A percentile compares a stretch with the other conserved stretches of the same genome.
phyloP scores from a whole-genome alignment of 306 rosid genomes.

The Glycine soja region DNA sequence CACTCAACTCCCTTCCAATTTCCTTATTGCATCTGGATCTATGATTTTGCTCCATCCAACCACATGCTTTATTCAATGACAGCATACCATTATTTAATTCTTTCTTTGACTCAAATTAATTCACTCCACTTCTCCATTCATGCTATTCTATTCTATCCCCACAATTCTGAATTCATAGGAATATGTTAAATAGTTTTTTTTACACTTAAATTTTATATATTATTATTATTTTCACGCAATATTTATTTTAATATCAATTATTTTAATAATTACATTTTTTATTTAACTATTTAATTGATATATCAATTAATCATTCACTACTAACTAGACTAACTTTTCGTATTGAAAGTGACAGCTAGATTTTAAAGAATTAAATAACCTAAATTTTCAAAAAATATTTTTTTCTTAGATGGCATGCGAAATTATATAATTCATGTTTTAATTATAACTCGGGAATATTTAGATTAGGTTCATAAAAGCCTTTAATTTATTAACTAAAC shows the following conservation, averaged over 20 bases:
- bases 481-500: background rate
- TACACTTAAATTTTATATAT: too few relatives aligned
- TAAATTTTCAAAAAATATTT: too few relatives aligned
- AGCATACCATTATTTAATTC: conserved; percentile 36
- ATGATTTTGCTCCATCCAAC: conserved; percentile 14
- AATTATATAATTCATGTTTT: background rate
- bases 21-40: conserved; percentile 39
- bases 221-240: too few relatives aligned
- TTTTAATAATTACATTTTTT: background rate
- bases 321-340: background rate
- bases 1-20: conserved; percentile 55
- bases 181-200: too few relatives aligned
- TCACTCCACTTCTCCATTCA: background rate
- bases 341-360: background rate
- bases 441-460: background rate
- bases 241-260: background rate
- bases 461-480: background rate
- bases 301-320: background rate
- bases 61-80: conserved; percentile 31
- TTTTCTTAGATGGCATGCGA: background rate
- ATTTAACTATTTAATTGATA: background rate
- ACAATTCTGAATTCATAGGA: background rate
- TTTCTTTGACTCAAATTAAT: conserved; percentile 41
- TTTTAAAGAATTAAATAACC: background rate
- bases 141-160: background rate